These are phyloP conservation scores for Candida xyloterini DNA, from an alignment of 805 yeast genomes.

Conservation along the genomic window DNA sequence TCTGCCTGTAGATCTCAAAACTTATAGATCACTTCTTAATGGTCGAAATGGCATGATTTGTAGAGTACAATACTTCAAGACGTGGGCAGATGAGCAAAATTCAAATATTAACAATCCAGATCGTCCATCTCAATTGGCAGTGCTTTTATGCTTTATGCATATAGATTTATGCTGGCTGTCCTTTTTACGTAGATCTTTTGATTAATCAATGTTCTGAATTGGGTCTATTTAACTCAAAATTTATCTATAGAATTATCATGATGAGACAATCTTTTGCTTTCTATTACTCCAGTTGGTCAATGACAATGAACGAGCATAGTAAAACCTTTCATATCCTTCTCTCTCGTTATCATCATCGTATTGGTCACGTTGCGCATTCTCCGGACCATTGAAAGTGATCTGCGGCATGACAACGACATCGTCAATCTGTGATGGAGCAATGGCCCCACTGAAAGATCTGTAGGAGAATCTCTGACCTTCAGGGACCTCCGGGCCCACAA, in stretches of 20 bases:
- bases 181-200: not conserved
- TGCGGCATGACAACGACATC: slow-evolving; percentile 33
- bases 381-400: slow-evolving; percentile 29
- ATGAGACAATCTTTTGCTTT: slow-evolving; percentile 19
- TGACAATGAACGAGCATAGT: slow-evolving; percentile 31
- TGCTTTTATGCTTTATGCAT: not conserved
- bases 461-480: slow-evolving; percentile 28
- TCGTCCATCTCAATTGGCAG: no score
- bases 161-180: no score
- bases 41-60: no score
- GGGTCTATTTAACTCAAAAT: not conserved
- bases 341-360: slow-evolving; percentile 31
- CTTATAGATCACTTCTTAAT: no score
- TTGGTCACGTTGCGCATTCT: slow-evolving; percentile 23
- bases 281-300: slow-evolving; percentile 27
- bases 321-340: slow-evolving; percentile 27
- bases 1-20: no score
- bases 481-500: slow-evolving; percentile 31
- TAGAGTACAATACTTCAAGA: no score
- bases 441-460: slow-evolving; percentile 29
- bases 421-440: slow-evolving; percentile 33
- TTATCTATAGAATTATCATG: slow-evolving; percentile 5
- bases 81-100: no score
- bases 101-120: no score
- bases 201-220: not conserved